Conservation (phyloP, 2,329 filamentous ascomycete genomes). For the Apiospora rasikravindrae region DNA sequence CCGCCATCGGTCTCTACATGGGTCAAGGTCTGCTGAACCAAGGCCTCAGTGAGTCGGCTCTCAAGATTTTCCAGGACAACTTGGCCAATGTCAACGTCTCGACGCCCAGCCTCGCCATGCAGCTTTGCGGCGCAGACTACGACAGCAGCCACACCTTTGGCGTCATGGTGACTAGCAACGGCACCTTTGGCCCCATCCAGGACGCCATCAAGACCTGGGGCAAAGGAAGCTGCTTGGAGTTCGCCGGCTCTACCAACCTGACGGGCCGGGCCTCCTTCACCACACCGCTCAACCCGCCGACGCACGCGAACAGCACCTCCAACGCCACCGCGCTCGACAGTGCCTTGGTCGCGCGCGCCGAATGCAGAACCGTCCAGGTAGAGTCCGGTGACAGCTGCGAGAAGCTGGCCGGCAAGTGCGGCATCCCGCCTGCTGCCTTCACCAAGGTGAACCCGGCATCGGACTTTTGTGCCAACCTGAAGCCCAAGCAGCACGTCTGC, state of each 20-base stretch:
- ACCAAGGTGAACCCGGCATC: conserved; percentile 32
- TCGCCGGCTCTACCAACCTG: conserved; percentile 28
- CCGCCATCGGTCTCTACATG: conserved; percentile 43
- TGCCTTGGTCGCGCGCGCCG: background rate
- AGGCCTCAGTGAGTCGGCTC: conserved; percentile 34
- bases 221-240: conserved; percentile 36
- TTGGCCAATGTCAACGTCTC: conserved; percentile 31
- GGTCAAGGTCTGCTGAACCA: conserved; percentile 38
- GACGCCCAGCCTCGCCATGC: conserved; percentile 40
- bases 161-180: conserved; percentile 39
- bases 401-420: conserved; percentile 33
- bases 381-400: conserved; percentile 33
- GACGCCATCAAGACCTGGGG: conserved; percentile 37
- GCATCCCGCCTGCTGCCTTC: conserved; percentile 32
- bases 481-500: conserved; percentile 42
- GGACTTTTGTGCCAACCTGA: conserved; percentile 40
- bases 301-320: background rate
- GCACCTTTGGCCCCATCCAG: conserved; percentile 39
- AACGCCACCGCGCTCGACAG: background rate
- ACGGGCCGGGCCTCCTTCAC: conserved; percentile 16
- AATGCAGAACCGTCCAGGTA: conserved; percentile 18
- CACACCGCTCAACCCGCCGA: conserved; percentile 8
- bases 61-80: conserved; percentile 35
- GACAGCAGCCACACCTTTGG: conserved; percentile 42
- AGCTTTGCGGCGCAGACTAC: conserved; percentile 40